Base-by-base conservation (phyloP, 352 stramenopile genomes). In the Globisporangium radiosum region DNA sequence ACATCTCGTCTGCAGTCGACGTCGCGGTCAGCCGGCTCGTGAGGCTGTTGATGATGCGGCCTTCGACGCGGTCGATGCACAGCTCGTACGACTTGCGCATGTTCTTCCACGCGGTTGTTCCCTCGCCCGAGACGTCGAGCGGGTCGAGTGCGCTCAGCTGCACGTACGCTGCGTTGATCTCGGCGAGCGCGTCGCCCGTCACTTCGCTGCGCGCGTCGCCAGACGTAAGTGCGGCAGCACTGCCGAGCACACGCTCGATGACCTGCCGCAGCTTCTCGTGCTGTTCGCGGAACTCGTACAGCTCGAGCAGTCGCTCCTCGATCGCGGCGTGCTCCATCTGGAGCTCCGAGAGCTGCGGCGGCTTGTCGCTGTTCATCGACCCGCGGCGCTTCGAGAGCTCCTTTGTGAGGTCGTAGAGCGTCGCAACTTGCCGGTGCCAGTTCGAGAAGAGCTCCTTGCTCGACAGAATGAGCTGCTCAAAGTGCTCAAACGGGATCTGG, bases 1-100 rank as follows among this genome's bases (percentile, higher is more conserved):
- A 98, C 93, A 98, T 98, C 60, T 98, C 90, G 60, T 98, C 94
- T 4, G 97, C 97, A 40, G 95, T 97, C 40, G 76, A 87, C 3
- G 92, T 96, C 33, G 80, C 80, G 52, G 77, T 91, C 38, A 98
- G 63, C 9, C 87, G 77, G 57, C 81, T 93, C 7, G 88, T 94
- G 17, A 98, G 73, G 59, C 87, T 95, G 45, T 64, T 82, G 55
- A 96, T 96, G 59, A 98, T 96, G 40, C 86, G 78, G 5, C 88
- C 88, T 85, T 98, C 95, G 13, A 98, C 81, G 38, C 82, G 81
- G 61, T 98, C 92, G 54, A 98, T 90, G 39, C 87, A 91, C 33
- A 92, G 53, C 54, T 97, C 87, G 64, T 98, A 98, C 6, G 88
- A 73, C 69, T 95, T 96, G 38, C 78, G 77, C 45, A 96, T 69